Evolutionary conservation across 495 filamentous ascomycete species (phyloP).

Genomic region (Xylaria venustula): DNA sequence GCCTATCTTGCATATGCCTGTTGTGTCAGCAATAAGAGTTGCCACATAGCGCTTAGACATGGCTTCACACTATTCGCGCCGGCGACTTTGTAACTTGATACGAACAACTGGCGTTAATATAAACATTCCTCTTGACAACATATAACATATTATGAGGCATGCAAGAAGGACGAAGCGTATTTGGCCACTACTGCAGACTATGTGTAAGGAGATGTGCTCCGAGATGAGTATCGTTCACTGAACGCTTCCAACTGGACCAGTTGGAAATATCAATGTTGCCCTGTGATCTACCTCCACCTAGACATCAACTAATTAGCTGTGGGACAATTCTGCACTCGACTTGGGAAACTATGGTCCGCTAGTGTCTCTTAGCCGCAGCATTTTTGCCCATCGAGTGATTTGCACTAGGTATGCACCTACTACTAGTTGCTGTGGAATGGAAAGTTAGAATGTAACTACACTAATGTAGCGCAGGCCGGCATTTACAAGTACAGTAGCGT

Average conservation of each 20-base stretch:
- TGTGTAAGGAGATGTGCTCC: background rate
- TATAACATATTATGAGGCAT: background rate
- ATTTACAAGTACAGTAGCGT: background rate
- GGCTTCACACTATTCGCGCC: background rate
- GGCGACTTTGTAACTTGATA: background rate
- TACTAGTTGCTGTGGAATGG: slow-evolving; percentile 3
- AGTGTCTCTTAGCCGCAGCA: background rate
- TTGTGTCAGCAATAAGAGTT: background rate
- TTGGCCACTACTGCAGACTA: background rate
- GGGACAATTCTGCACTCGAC: background rate
- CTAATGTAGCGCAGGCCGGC: background rate
- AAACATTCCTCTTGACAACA: background rate
- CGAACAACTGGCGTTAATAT: background rate
- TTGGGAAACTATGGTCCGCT: background rate
- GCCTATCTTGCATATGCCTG: background rate
- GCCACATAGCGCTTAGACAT: background rate
- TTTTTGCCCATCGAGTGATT: background rate
- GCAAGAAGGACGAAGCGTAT: background rate
- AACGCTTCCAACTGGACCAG: background rate
- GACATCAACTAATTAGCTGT: background rate
- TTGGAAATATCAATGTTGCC: background rate
- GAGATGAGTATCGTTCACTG: background rate
- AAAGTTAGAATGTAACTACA: background rate
- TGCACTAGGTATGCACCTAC: slow-evolving; percentile 1
- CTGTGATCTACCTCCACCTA: background rate